Evolutionary conservation across 352 stramenopile genomes (phyloP), one percentile per base, ranked within the genome.

Genomic region (Elongisporangium undulatum): DNA sequence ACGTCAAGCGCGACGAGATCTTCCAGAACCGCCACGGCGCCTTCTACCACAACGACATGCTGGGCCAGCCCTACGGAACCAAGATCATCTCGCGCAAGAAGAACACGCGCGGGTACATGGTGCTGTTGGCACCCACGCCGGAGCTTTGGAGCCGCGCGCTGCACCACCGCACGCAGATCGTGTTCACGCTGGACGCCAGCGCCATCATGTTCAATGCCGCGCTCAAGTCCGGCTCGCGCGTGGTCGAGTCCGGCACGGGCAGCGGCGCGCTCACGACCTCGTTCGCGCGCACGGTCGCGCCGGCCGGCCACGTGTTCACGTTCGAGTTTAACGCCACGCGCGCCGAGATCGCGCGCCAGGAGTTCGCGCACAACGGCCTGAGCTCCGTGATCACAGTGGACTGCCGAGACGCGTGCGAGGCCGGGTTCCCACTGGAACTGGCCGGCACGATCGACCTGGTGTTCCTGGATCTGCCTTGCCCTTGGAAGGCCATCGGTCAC

Each of bases 251-350:
- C 20, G 90, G 90, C 4, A 97, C 90, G 1, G 90, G 90, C 41
- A 97, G 86, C 51, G 95, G 94, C 9, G 94, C 94, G 16, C 91
- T 99, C 76, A 97, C 88, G 49, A 96, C 94, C 63, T 90, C 84
- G 23, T 93, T 99, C 50, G 76, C 95, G n/a, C 81, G 87, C 34
- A 94, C 87, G 0, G 95, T 98, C 38, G 80, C 76, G 48, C 92
- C 94, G 0, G 66, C 77, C n/a, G 94, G 95, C 51, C 88, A 97
- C 63, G 84, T 98, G 12, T 97, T 98, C 67, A 99, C 95, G 12
- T 99, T 98, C 67, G 98, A 99, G 78, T 99, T 99, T 71, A 99
- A 99, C 70, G 74, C 89, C 51, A 79, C 90, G 56, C 82, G 97
- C 49, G 96, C 92, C 3, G 68, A 96, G 51, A 93, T 93, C 51